Evolutionary conservation across 129 eudicot genomes (phyloP).

Genomic region (Chrysanthemum makinoi): DNA sequence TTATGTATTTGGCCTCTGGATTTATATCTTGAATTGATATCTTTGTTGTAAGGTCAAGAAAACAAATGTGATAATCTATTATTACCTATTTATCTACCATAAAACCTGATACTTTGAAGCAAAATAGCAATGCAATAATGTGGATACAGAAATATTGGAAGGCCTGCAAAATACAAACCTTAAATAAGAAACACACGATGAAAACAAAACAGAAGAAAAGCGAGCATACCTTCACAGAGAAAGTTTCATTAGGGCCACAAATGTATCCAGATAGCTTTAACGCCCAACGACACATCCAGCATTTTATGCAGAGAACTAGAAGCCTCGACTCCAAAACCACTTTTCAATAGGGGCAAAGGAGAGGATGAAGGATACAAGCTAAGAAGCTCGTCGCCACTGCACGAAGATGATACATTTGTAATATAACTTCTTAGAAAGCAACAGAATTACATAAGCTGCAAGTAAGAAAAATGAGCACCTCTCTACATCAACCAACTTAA

Average conservation of each 20-base stretch:
- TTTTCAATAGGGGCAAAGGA: slow-evolving; percentile 65
- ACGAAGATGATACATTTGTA: slow-evolving; percentile 18
- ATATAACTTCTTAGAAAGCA: not conserved
- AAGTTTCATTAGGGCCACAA: slow-evolving; percentile 54
- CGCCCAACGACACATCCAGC: slow-evolving; percentile 50
- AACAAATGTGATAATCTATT: slow-evolving; percentile 25
- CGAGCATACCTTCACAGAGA: slow-evolving; percentile 56
- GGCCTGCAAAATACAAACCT: slow-evolving; percentile 60
- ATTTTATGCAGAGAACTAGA: slow-evolving; percentile 40
- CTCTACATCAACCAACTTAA: slow-evolving; percentile 65
- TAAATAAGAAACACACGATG: slow-evolving; percentile 26
- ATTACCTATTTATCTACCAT: slow-evolving; percentile 11
- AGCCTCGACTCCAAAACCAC: slow-evolving; percentile 58
- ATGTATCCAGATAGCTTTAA: slow-evolving; percentile 79
- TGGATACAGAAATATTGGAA: slow-evolving; percentile 94
- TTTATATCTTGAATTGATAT: slow-evolving; percentile 79
- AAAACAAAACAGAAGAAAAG: slow-evolving; percentile 7
- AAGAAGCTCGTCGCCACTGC: slow-evolving; percentile 80
- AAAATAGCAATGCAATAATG: slow-evolving; percentile 14
- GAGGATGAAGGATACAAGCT: slow-evolving; percentile 58
- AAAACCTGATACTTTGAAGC: slow-evolving; percentile 10
- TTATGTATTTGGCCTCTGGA: slow-evolving; percentile 85
- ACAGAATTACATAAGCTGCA: slow-evolving; percentile 5
- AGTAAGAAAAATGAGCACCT: slow-evolving; percentile 41
- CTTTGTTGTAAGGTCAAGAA: slow-evolving; percentile 46